Conservation (phyloP, 2,329 filamentous ascomycete genomes). For the Grosmannia clavigera region DNA sequence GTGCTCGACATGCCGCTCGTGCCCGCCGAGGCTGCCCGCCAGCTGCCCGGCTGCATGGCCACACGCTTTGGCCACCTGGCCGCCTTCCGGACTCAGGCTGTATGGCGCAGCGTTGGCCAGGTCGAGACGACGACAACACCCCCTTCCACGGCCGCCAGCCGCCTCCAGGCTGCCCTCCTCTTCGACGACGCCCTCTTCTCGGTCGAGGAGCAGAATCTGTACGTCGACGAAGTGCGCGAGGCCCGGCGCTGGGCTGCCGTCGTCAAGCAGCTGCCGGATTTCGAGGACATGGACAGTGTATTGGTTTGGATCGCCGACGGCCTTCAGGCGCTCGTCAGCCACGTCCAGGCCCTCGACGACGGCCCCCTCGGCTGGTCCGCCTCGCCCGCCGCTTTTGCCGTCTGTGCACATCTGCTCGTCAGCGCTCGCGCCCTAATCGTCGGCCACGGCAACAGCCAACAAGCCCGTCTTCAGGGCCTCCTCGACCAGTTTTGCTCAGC, state of each 20-base stretch:
- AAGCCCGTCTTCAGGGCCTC: background rate
- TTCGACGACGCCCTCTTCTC: slow-evolving; percentile 64
- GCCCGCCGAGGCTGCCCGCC: slow-evolving; percentile 33
- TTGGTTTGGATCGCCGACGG: slow-evolving; percentile 39
- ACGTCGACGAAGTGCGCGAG: slow-evolving; percentile 70
- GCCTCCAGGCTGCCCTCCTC: slow-evolving; percentile 27
- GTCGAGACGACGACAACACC: slow-evolving; percentile 1
- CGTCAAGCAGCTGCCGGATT: slow-evolving; percentile 19
- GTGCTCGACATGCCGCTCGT: slow-evolving; percentile 33
- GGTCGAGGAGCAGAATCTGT: slow-evolving; percentile 90
- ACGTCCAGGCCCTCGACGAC: slow-evolving; percentile 29
- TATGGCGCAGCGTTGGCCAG: slow-evolving; percentile 28
- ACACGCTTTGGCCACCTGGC: slow-evolving; percentile 20
- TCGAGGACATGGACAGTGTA: slow-evolving; percentile 6
- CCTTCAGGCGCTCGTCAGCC: slow-evolving; percentile 27
- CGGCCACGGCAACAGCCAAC: background rate
- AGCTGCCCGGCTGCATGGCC: slow-evolving; percentile 31
- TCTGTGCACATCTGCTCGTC: slow-evolving; percentile 38
- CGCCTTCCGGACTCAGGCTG: slow-evolving; percentile 28
- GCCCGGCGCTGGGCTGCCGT: slow-evolving; percentile 52
- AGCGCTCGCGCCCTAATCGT: slow-evolving; percentile 22
- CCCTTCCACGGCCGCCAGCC: slow-evolving; percentile 18
- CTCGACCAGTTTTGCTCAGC: slow-evolving; percentile 3
- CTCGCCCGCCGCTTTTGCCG: slow-evolving; percentile 52
- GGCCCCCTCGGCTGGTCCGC: slow-evolving; percentile 63